Evolutionary conservation across 345 rosid species (phyloP).

Genomic region (Orychophragmus violaceus): DNA sequence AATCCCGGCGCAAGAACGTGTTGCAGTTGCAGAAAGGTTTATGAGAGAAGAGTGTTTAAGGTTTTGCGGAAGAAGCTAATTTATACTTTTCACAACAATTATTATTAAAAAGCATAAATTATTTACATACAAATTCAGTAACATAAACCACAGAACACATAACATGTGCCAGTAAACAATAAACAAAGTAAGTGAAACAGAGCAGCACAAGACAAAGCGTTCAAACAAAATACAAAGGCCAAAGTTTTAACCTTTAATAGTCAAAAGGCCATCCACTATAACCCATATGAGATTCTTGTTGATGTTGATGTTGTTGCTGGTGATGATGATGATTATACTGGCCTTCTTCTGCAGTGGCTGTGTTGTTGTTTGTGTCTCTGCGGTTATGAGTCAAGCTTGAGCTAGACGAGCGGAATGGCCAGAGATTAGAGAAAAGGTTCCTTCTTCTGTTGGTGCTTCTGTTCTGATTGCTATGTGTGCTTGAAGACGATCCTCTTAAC

Average conservation of each 20-base stretch:
- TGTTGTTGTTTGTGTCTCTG: constrained; percentile 41
- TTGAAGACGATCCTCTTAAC: constrained; percentile 40
- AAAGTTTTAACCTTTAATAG: constrained; percentile 32
- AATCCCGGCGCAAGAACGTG: background rate
- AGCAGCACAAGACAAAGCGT: constrained; percentile 8
- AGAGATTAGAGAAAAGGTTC: constrained; percentile 50
- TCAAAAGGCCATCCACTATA: constrained; percentile 84
- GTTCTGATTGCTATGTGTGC: constrained; percentile 40
- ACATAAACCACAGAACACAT: too few species aligned
- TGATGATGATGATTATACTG: constrained; percentile 29
- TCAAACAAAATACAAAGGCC: constrained; percentile 15
- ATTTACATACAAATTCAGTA: too few species aligned
- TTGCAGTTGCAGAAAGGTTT: background rate
- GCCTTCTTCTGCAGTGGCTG: constrained; percentile 40
- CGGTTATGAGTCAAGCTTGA: constrained; percentile 34
- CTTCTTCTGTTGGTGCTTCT: constrained; percentile 48
- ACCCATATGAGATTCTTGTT: constrained; percentile 44
- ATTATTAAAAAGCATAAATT: too few species aligned
- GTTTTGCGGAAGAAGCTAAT: background rate
- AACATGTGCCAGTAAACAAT: too few species aligned
- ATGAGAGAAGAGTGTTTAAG: background rate
- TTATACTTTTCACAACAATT: background rate
- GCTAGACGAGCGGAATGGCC: constrained; percentile 77
- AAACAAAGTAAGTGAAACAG: background rate
- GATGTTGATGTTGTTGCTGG: constrained; percentile 10